phyloP scores from a whole-genome alignment of 352 stramenopile species.

The Phytophthora pistaciae region DNA sequence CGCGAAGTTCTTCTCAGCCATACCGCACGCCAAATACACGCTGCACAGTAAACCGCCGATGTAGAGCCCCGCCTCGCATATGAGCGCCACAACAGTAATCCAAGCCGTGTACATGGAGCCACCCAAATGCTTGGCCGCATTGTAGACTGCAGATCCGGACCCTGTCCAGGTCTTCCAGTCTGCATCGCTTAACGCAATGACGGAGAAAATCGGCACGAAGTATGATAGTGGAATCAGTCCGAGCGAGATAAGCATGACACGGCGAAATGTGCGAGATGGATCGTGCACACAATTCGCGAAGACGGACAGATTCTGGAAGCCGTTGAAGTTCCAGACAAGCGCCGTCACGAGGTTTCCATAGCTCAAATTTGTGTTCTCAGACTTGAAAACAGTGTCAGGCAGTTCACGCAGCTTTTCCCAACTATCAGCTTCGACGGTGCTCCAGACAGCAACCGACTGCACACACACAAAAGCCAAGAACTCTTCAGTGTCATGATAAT shows the following conservation, averaged over 20 bases:
- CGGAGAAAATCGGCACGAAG: slow-evolving; percentile 44
- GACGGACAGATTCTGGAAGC: slow-evolving; percentile 65
- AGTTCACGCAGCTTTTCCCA: slow-evolving; percentile 52
- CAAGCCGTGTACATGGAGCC: slow-evolving; percentile 40
- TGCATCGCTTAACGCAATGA: slow-evolving; percentile 47
- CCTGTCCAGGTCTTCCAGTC: slow-evolving; percentile 54
- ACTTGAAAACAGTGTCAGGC: slow-evolving; percentile 16
- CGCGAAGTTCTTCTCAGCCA: slow-evolving; percentile 59
- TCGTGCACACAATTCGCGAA: slow-evolving; percentile 55
- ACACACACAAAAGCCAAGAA: no score
- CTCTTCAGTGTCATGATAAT: neutral
- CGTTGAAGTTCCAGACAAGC: slow-evolving; percentile 66
- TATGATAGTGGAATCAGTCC: slow-evolving; percentile 57
- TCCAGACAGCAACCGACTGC: slow-evolving; percentile 52
- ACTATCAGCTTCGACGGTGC: slow-evolving; percentile 33
- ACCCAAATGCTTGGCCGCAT: slow-evolving; percentile 46
- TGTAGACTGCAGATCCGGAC: slow-evolving; percentile 39
- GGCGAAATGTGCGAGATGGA: slow-evolving; percentile 43
- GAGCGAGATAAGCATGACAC: slow-evolving; percentile 51
- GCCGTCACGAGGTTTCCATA: slow-evolving; percentile 38
- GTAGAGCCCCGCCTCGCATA: slow-evolving; percentile 57
- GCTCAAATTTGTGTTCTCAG: slow-evolving; percentile 30
- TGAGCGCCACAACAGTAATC: slow-evolving; percentile 41
- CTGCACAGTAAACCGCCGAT: slow-evolving; percentile 55
- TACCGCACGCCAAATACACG: slow-evolving; percentile 64